Base-by-base conservation (phyloP, 2,329 filamentous ascomycete genomes). In the Fusarium keratoplasticum region DNA sequence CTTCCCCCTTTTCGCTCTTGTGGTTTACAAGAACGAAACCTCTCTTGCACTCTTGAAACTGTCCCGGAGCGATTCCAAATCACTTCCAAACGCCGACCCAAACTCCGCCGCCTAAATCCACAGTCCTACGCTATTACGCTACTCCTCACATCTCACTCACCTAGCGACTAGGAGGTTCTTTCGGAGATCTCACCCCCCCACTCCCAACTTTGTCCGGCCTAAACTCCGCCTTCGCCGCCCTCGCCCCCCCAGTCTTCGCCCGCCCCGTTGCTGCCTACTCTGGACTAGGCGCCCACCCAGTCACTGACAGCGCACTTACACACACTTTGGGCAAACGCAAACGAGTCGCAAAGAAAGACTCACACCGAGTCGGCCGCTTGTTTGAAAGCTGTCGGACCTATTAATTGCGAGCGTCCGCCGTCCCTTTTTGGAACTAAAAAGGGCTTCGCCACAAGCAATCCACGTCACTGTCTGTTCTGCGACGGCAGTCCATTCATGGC, bases 211-310 rank as follows among this genome's bases (percentile, higher is more conserved):
- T 61, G 64, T 61, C 59, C 64, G 47, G 64, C 62, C 55, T 67
- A 71, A 77, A 74, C 72, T 75, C 68, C 72, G 70, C 74, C 74
- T 58, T 65, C 60, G 55, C 68, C 66, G 69, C 67, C 63, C 61
- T 60, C 63, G 66, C 73, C 60, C 70, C 70, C 66, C 62, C 63
- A 73, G 57, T 71, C 61, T 29, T 71, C 68, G 71, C 72, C 44
- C 72, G 69, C 69, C 73, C 69, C 73, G 71, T 75, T 77, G 75
- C 75, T 74, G 71, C 71, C 75, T 77, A 73, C 69, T 70, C 67
- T 74, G 70, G 74, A 62, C 73, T 77, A 77, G 68, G 63, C 74
- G 71, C 71, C 71, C 57, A 36, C 63, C 67, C 68, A 74, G 71
- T 74, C 72, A 74, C 62, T 74, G 72, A 74, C 72, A 74, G 71